phyloP scores from a whole-genome alignment of 2,329 filamentous ascomycete species.

The Talaromyces sp. region DNA sequence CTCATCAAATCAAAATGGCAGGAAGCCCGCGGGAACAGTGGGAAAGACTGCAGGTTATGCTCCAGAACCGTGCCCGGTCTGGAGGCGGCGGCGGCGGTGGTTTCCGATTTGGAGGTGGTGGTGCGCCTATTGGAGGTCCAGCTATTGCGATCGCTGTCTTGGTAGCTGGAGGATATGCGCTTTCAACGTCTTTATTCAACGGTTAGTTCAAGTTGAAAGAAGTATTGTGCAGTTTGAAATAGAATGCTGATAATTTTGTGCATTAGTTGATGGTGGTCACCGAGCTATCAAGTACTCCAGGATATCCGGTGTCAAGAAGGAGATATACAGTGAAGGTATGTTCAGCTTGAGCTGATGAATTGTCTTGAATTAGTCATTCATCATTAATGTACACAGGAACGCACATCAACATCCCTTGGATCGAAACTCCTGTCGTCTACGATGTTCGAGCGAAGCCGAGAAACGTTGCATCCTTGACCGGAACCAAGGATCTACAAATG shows the following conservation, averaged over 20 bases:
- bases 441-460: slow-evolving; percentile 97
- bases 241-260: slow-evolving; percentile 1
- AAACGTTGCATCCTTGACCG: slow-evolving; percentile 93
- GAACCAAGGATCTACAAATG: slow-evolving; percentile 99
- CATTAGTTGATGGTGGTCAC: slow-evolving; percentile 88
- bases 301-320: slow-evolving; percentile 86
- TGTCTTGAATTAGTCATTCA: background rate
- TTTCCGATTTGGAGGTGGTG: slow-evolving; percentile 51
- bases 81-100: slow-evolving; percentile 52
- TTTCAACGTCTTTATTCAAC: slow-evolving; percentile 64
- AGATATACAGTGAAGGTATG: slow-evolving; percentile 91
- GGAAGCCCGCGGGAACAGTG: slow-evolving; percentile 64
- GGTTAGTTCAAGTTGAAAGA: slow-evolving; percentile 41
- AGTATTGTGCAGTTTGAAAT: background rate
- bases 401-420: slow-evolving; percentile 90
- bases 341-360: background rate
- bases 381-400: slow-evolving; percentile 60
- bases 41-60: slow-evolving; percentile 61
- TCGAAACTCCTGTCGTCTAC: slow-evolving; percentile 95
- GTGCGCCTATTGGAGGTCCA: slow-evolving; percentile 51
- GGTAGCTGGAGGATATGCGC: slow-evolving; percentile 38
- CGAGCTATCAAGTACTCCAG: slow-evolving; percentile 98
- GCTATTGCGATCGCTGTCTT: slow-evolving; percentile 55
- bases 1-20: slow-evolving; percentile 36
- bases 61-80: slow-evolving; percentile 51